phyloP scores from a whole-genome alignment of 352 stramenopile genomes.

The Pythium guiyangense region DNA sequence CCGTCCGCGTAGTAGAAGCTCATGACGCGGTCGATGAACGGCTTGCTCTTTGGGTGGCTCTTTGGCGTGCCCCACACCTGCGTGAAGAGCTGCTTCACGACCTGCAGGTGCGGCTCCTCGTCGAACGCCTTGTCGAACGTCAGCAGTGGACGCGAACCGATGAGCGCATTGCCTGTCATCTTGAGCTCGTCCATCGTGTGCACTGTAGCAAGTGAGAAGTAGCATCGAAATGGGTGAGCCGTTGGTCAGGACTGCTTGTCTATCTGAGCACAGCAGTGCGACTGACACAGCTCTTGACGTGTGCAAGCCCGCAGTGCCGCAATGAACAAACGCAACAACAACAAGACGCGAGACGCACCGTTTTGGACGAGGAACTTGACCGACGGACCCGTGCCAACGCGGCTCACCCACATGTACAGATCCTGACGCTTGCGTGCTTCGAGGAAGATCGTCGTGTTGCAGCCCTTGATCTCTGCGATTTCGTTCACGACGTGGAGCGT shows the following conservation, averaged over 20 bases:
- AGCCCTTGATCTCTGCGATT: slow-evolving; percentile 98
- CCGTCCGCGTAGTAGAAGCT: slow-evolving; percentile 93
- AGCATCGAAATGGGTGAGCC: background rate
- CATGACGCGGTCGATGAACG: slow-evolving; percentile 99
- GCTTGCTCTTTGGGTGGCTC: slow-evolving; percentile 99
- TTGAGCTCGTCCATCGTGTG: slow-evolving; percentile 99
- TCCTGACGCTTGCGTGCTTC: slow-evolving; percentile 97
- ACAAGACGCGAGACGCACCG: slow-evolving; percentile 25
- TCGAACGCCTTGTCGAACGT: slow-evolving; percentile 97
- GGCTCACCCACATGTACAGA: slow-evolving; percentile 98
- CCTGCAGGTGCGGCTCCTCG: slow-evolving; percentile 85
- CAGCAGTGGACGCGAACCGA: slow-evolving; percentile 95
- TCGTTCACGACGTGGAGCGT: slow-evolving; percentile 96
- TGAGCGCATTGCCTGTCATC: slow-evolving; percentile 98
- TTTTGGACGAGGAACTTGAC: slow-evolving; percentile 99
- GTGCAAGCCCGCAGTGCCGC: background rate
- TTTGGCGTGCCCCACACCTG: slow-evolving; percentile 95
- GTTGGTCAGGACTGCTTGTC: background rate
- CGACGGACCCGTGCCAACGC: slow-evolving; percentile 93
- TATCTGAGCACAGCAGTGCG: too few species aligned
- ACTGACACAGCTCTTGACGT: background rate
- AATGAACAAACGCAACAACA: background rate
- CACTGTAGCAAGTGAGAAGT: slow-evolving; percentile 45
- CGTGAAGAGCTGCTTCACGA: slow-evolving; percentile 97
- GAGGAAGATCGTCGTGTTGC: slow-evolving; percentile 96